Conservation (phyloP, 2,329 filamentous ascomycete genomes). For the Colletotrichum sp. region DNA sequence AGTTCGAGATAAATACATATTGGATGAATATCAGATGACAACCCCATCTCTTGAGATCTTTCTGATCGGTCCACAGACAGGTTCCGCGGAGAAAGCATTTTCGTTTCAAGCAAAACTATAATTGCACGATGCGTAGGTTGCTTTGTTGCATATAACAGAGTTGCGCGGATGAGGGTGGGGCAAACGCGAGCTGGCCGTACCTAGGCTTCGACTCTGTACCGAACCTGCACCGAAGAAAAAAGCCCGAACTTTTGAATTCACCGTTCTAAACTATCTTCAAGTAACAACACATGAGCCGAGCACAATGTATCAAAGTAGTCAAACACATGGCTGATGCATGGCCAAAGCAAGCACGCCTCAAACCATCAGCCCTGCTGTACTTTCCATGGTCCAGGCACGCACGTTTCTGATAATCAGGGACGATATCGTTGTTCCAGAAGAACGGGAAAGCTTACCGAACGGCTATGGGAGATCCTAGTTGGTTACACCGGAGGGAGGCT, state of each 20-base stretch:
- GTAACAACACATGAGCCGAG: not conserved
- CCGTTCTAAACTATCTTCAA: not conserved
- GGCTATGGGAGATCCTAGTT: not conserved
- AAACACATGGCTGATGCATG: not conserved
- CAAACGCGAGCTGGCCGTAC: not conserved
- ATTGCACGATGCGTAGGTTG: accelerated
- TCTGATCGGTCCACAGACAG: accelerated
- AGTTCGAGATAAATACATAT: not conserved
- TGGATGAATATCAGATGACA: not conserved
- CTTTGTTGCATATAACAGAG: not conserved
- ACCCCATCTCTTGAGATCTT: not conserved
- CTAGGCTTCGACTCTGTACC: not conserved
- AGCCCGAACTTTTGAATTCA: not conserved
- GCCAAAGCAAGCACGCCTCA: not conserved
- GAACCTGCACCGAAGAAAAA: not conserved
- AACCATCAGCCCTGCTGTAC: not conserved
- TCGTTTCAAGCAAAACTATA: not conserved
- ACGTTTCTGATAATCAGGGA: not conserved
- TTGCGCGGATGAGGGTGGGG: not conserved
- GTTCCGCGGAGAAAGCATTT: not conserved
- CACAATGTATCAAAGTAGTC: not conserved
- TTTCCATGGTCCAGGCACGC: not conserved
- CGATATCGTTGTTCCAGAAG: not conserved
- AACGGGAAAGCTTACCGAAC: not conserved
- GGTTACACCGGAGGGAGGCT: not conserved